These are phyloP conservation scores for Quercus dentata DNA, from an alignment of 306 rosid genomes.

Conservation along the genomic window DNA sequence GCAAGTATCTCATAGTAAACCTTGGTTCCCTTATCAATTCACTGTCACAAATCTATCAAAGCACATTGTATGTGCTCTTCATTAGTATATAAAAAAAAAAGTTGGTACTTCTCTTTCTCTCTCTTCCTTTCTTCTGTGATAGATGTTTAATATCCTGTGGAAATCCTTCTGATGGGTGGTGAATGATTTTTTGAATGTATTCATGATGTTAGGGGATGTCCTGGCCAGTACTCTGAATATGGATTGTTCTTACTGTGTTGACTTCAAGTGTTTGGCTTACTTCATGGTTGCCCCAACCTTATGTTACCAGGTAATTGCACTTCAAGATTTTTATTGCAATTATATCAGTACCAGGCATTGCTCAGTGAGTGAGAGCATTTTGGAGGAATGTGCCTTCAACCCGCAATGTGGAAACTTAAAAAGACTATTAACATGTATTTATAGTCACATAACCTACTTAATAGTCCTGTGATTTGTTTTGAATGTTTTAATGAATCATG, in stretches of 20 bases:
- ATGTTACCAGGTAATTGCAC: conserved; percentile 82
- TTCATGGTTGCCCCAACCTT: conserved; percentile 97
- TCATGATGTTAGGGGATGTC: conserved; percentile 57
- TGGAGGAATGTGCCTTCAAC: too few species aligned
- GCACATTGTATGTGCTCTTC: conserved; percentile 16
- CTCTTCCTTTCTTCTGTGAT: conserved; percentile 5
- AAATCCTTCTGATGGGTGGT: conserved; percentile 15
- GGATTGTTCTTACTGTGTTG: conserved; percentile 49
- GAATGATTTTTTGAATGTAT: background rate
- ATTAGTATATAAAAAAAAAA: conserved; percentile 3
- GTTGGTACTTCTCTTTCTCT: background rate
- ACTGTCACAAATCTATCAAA: conserved; percentile 1
- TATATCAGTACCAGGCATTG: background rate
- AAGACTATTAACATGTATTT: too few species aligned
- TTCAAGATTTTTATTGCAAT: conserved; percentile 4
- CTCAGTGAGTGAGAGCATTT: too few species aligned
- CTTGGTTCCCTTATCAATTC: background rate
- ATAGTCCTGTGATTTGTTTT: too few species aligned
- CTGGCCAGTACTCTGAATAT: conserved; percentile 32
- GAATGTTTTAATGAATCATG: too few species aligned
- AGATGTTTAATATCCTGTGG: background rate
- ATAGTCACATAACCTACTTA: too few species aligned
- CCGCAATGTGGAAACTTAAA: too few species aligned
- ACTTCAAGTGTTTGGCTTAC: conserved; percentile 71
- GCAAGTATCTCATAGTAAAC: background rate